Base-by-base conservation (phyloP, 78 protist genomes). In the Dictyostelium purpureum region DNA sequence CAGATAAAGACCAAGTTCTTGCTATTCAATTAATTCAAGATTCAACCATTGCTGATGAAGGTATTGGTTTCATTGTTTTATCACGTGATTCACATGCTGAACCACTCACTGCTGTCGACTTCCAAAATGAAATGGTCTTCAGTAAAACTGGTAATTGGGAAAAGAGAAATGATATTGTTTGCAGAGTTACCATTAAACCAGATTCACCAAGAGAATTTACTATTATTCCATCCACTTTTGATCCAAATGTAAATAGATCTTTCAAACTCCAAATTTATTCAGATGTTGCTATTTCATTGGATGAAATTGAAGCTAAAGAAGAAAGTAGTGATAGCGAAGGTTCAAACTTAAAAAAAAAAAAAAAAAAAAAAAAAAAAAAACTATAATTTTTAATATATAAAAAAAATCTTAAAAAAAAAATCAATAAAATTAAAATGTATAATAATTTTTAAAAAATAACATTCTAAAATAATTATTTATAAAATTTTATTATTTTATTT, bases 61-160 rank as follows among this genome's bases (percentile, higher is more conserved):
- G 82, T 73, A 85, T 85, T 66, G 92, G 92, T 73, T 85, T 85
- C 70, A 38, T 85, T 10, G 77, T 74, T 18, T 71, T 85, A 37
- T 28, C 71, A 7, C 92, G 92, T 85, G 92, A 85, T 11, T 11
- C 19, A 7, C 92, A 85, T 31, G 31, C 47, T 10, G 31, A 54
- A 45, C 75, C 92, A 57, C 42, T 66, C 19, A n/a, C 77, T 24
- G 92, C 92, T 21, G 26, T 24, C 16, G 37, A 33, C 37, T 85
- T 85, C 92, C 92, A 85, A 73, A 85, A 85, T 42, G 92, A 85
- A 61, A 43, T 52, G 40, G 52, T 85, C 31, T 85, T 85, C 52
- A 69, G 63, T 43, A 85, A 85, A 66, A 85, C 92, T n/a, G 6
- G 51, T 4, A 73, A 70, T 77, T 85, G 92, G 92, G 92, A 85